A percentile compares a stretch with the other conserved stretches of the same genome.
These are phyloP conservation scores for Sporothrix luriei DNA, from an alignment of 2,329 filamentous ascomycete genomes.

Conservation along the genomic window DNA sequence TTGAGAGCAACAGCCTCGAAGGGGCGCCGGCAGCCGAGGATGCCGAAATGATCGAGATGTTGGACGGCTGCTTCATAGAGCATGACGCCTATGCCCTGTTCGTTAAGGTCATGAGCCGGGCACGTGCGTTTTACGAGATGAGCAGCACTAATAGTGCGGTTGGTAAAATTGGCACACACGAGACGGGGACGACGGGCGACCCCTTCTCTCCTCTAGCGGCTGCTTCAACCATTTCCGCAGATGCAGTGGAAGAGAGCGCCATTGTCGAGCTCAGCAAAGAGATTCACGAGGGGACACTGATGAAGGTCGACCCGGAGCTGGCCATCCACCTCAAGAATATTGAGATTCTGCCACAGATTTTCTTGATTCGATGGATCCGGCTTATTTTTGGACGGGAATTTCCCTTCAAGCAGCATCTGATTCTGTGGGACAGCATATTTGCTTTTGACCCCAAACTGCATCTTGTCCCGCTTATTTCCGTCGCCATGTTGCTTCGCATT, in stretches of 20 bases:
- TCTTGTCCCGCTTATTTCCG: conserved; percentile 85
- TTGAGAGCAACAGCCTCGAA: conserved; percentile 47
- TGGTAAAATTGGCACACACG: not conserved
- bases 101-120: conserved; percentile 81
- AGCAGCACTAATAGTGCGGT: conserved; percentile 44
- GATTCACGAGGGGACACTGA: conserved; percentile 81
- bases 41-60: conserved; percentile 61
- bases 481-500: conserved; percentile 90
- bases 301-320: conserved; percentile 53
- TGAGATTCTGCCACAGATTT: conserved; percentile 94
- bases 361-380: conserved; percentile 93
- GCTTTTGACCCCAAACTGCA: conserved; percentile 79
- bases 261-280: conserved; percentile 85
- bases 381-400: conserved; percentile 93
- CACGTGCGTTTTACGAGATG: conserved; percentile 84
- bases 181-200: conserved; percentile 6
- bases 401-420: conserved; percentile 78
- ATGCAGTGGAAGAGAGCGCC: conserved; percentile 53
- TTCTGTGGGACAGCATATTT: conserved; percentile 89
- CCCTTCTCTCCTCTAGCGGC: not conserved
- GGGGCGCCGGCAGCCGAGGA: conserved; percentile 46
- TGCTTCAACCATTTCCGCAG: conserved; percentile 6
- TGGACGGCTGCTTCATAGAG: conserved; percentile 76
- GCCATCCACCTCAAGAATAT: conserved; percentile 73
- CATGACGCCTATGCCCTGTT: conserved; percentile 91